Base-by-base conservation (phyloP, 2,329 filamentous ascomycete species). In the Thielaviopsis punctulata region DNA sequence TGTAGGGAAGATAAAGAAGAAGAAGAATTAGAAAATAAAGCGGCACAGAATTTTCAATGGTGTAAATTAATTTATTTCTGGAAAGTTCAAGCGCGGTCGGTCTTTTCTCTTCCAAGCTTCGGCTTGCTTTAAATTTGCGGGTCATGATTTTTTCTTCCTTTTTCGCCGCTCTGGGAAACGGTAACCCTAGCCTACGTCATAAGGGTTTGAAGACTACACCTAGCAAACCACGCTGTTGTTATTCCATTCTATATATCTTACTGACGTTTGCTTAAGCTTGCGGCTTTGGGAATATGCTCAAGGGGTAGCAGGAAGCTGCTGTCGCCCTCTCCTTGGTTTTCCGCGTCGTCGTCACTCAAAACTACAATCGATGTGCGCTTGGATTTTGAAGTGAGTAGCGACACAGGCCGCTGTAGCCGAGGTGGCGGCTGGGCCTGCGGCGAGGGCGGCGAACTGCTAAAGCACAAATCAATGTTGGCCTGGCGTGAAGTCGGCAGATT, bases 381-480 rank as follows among this genome's bases (percentile, higher is more conserved):
- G 4, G 36, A 19, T n/a, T 41, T 41, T 18, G 36, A 19, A 19
- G 15, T n/a, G 9, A 41, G 36, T n/a, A 7, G 36, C 19, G 45
- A 33, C 3, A 21, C 19, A 9, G 45, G 45, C 15, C 21, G 24
- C n/a, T 33, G 21, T 9, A 19, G 45, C 23, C 15, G 15, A 25
- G 39, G 39, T 21, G 45, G 25, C 23, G 45, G 25, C 45, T 25
- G 21, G 8, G 25, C n/a, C 8, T 44, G 9, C 21, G 43, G 10
- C 44, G 8, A 33, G 4, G 44, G 27, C 18, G 52, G 52, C 19
- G 52, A 50, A 23, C 52, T 54, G 39, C 52, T 54, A 1, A 47
- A 21, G 36, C 50, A 54, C 21, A 54, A n/a, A n/a, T 54, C 48
- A n/a, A 51, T 30, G 24, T 45, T 48, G n/a, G 48, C 36, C 45